Base-by-base conservation (phyloP, 2,329 filamentous ascomycete genomes). In the Sclerotinia borealis region DNA sequence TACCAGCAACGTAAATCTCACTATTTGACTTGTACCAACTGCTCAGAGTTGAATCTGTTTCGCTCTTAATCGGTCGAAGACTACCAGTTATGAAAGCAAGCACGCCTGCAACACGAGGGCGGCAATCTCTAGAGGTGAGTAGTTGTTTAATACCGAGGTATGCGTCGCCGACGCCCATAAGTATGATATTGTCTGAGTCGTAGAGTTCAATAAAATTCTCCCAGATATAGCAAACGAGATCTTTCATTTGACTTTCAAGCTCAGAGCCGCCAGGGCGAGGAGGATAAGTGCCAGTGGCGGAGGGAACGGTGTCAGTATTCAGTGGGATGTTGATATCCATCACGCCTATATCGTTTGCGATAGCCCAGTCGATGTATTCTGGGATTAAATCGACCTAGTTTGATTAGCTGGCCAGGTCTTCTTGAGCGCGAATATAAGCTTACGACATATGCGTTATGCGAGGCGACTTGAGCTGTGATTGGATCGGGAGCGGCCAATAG, bases 141-240 rank as follows among this genome's bases (percentile, higher is more conserved):
- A 98, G 83, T 63, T 93, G 84, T 64, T 95, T 88, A 54, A 97
- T 84, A 1, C 91, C 92, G 3, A 90, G 80, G 72, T 95, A 96
- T 1, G 95, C 91, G 70, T 92, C 88, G n/a, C 95, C 95, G 1
- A 96, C 86, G 0, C 95, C 93, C 73, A 99, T 81, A 27, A 99
- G 80, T 73, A 96, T 90, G 19, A 98, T 85, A 25, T 51, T 85
- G 7, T 88, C 86, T 0, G 84, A 81, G 2, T 88, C 83, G 58
- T 87, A 87, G 37, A 90, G 81, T 79, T 96, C 91, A 25, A 99
- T 86, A 72, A 97, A 97, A 73, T 99, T 99, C 70, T 97, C 93
- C 95, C 95, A 99, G 17, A 99, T 79, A 72, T 96, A 98, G 65
- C 84, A 86, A 5, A 93, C 85, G 13, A 97, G 79, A 65, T 93